phyloP scores from a whole-genome alignment of 108 stramenopile species.

The Fragilaria crotonensis region DNA sequence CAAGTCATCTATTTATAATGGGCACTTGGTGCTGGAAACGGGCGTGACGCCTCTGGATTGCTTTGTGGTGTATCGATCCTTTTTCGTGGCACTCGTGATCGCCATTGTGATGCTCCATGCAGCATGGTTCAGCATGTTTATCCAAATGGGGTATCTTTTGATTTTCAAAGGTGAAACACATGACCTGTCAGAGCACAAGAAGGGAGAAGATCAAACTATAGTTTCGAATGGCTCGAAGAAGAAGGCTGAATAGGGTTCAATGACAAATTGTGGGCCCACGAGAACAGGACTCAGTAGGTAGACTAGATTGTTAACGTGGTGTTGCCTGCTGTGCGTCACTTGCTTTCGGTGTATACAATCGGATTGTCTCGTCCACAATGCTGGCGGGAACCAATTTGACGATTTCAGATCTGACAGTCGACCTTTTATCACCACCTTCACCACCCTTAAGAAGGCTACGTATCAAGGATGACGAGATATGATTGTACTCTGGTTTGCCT shows the following conservation, averaged over 20 bases:
- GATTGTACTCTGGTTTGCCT: conserved; percentile 72
- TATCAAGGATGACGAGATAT: conserved; percentile 68
- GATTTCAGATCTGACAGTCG: no score
- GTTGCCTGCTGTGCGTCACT: background rate
- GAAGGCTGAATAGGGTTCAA: background rate
- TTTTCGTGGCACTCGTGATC: conserved; percentile 53
- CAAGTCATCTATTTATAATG: conserved; percentile 42
- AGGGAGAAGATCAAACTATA: conserved; percentile 42
- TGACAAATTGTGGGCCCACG: background rate
- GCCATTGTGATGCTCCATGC: conserved; percentile 59
- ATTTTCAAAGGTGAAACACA: conserved; percentile 69
- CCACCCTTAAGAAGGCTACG: conserved; percentile 40
- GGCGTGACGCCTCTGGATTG: conserved; percentile 26
- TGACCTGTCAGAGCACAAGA: conserved; percentile 80
- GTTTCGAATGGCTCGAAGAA: background rate
- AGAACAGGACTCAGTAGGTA: background rate
- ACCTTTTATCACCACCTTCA: conserved; percentile 6
- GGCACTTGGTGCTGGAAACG: conserved; percentile 30
- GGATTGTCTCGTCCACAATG: conserved; percentile 17
- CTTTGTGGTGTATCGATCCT: conserved; percentile 33
- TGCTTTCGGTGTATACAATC: conserved; percentile 4
- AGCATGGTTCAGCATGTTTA: conserved; percentile 73
- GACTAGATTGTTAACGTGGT: no score
- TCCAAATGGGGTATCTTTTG: conserved; percentile 72
- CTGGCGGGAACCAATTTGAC: conserved; percentile 25